Evolutionary conservation across 2,329 filamentous ascomycete species (phyloP).

Genomic region (Zymoseptoria brevis): DNA sequence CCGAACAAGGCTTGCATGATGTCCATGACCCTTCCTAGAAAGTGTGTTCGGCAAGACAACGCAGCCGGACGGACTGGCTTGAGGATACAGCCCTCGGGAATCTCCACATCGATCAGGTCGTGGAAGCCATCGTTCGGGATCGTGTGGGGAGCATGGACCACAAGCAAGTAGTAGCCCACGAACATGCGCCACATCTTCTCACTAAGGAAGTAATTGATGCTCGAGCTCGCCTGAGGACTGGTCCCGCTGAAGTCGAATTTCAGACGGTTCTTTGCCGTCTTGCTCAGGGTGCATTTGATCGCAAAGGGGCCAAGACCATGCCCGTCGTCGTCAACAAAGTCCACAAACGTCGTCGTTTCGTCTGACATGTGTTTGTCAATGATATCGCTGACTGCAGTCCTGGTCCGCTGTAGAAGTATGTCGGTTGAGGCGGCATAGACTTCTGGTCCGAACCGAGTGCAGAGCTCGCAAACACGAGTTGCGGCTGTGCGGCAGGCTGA

Average conservation of each 20-base stretch:
- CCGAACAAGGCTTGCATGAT: constrained; percentile 23
- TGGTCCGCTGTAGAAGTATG: constrained; percentile 16
- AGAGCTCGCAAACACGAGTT: constrained; percentile 22
- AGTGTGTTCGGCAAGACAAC: constrained; percentile 20
- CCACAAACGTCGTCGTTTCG: constrained; percentile 19
- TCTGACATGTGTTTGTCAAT: constrained; percentile 23
- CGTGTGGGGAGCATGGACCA: constrained; percentile 19
- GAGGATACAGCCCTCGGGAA: constrained; percentile 16
- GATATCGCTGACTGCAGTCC: constrained; percentile 19
- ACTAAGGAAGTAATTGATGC: constrained; percentile 22
- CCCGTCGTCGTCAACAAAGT: constrained; percentile 23
- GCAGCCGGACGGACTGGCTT: constrained; percentile 22
- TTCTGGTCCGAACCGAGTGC: constrained; percentile 19
- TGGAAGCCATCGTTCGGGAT: constrained; percentile 24
- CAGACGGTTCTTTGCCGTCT: constrained; percentile 18
- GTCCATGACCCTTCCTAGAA: constrained; percentile 22
- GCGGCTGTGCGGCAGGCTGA: constrained; percentile 22
- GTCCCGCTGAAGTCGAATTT: constrained; percentile 22
- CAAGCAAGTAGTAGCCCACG: constrained; percentile 20
- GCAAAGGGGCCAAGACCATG: constrained; percentile 21
- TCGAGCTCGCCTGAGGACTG: constrained; percentile 21
- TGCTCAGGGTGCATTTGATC: constrained; percentile 22
- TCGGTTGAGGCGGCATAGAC: constrained; percentile 21
- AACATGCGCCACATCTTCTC: constrained; percentile 22
- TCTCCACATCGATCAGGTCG: constrained; percentile 20